A percentile compares a stretch with the other conserved stretches of the same genome.
These are phyloP conservation scores for Antrodiella citrinella DNA, from an alignment of 768 basidiomycete genomes.

Conservation along the genomic window DNA sequence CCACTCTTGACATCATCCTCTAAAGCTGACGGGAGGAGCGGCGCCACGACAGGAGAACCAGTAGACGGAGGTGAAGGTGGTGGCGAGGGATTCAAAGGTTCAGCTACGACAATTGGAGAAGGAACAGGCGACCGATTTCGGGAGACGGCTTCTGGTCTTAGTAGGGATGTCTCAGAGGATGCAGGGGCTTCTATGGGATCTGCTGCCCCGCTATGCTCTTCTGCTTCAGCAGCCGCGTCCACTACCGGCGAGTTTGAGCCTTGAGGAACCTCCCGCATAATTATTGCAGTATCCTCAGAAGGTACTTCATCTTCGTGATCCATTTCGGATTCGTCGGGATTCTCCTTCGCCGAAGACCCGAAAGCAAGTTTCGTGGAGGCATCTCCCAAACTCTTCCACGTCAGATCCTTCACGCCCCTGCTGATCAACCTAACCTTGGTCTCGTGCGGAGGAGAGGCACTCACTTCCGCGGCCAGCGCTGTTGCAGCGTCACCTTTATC, in stretches of 20 bases:
- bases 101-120: not conserved
- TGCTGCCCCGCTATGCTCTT: not conserved
- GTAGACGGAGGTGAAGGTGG: not conserved
- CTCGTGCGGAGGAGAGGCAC: conserved; percentile 67
- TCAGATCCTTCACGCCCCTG: conserved; percentile 71
- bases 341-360: not conserved
- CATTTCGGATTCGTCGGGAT: not conserved
- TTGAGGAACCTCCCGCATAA: not conserved
- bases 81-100: not conserved
- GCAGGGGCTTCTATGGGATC: not conserved
- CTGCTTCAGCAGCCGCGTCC: conserved; percentile 15
- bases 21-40: not conserved
- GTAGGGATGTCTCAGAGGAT: not conserved
- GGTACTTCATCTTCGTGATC: conserved; percentile 3
- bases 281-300: conserved; percentile 4
- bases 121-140: not conserved
- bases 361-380: not conserved
- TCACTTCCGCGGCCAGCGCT: conserved; percentile 10
- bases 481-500: not conserved
- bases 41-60: not conserved
- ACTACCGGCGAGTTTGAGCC: conserved; percentile 13
- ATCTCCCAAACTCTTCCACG: conserved; percentile 45
- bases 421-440: conserved; percentile 74
- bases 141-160: not conserved
- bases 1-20: conserved; percentile 41